Conservation (phyloP, 139 green algal genomes). For the Astrephomene gubernaculifera region DNA sequence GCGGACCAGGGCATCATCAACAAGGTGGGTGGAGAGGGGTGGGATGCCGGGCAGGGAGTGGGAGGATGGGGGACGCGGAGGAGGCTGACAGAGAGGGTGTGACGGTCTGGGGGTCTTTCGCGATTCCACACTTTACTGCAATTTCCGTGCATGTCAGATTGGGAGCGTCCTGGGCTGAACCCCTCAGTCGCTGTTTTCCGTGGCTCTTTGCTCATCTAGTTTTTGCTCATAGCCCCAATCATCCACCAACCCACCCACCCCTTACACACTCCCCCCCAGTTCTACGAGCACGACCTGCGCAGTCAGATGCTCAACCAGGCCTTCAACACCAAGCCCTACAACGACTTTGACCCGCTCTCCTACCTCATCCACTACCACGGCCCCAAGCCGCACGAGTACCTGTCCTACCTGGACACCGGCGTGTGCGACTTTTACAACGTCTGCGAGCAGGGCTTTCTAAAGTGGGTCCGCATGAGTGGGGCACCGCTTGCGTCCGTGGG, state of each 20-base stretch:
- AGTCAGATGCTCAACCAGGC: conserved; percentile 45
- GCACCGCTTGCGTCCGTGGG: too few species aligned
- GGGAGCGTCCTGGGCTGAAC: too few species aligned
- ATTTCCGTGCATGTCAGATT: too few species aligned
- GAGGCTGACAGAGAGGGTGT: too few species aligned
- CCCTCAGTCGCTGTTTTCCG: too few species aligned
- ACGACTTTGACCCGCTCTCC: conserved; percentile 41
- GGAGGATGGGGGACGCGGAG: too few species aligned
- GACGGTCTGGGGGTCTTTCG: too few species aligned
- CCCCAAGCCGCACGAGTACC: conserved; percentile 57
- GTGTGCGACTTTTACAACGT: conserved; percentile 48
- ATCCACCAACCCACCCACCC: background rate
- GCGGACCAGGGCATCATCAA: conserved; percentile 52
- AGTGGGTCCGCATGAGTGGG: background rate
- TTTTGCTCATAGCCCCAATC: too few species aligned
- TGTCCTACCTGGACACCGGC: conserved; percentile 45
- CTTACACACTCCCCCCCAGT: background rate
- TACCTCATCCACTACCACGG: conserved; percentile 57
- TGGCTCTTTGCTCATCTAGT: too few species aligned
- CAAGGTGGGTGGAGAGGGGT: too few species aligned
- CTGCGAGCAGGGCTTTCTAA: conserved; percentile 47
- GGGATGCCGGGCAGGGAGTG: too few species aligned
- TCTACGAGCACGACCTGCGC: conserved; percentile 48
- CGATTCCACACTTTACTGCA: too few species aligned
- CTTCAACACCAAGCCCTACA: conserved; percentile 64